These are phyloP conservation scores for Globisporangium alternatum DNA, from an alignment of 352 stramenopile genomes.

Conservation along the genomic window DNA sequence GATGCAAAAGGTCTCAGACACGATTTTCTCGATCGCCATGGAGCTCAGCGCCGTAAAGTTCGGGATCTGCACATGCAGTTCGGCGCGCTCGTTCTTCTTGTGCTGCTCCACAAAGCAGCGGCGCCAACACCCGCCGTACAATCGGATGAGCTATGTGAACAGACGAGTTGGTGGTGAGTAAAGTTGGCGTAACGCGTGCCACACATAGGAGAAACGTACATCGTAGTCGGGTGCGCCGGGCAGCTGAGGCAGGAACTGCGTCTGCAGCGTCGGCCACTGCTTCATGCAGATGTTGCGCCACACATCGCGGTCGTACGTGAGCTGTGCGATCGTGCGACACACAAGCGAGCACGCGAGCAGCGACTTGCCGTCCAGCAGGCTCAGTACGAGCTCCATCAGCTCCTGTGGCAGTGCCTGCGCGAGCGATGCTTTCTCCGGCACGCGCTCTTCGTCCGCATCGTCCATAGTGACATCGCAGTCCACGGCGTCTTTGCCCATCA, in stretches of 20 bases:
- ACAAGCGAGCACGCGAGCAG: slow-evolving; percentile 45
- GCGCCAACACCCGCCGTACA: slow-evolving; percentile 75
- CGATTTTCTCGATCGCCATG: slow-evolving; percentile 56
- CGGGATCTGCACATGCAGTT: slow-evolving; percentile 53
- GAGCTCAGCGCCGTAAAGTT: slow-evolving; percentile 42
- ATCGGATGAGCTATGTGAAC: slow-evolving; percentile 41
- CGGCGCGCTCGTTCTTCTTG: slow-evolving; percentile 37
- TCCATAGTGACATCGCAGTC: slow-evolving; percentile 22
- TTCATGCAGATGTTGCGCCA: slow-evolving; percentile 67
- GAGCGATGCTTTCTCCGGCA: slow-evolving; percentile 18
- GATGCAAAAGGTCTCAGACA: slow-evolving; percentile 73
- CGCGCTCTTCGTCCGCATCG: not conserved
- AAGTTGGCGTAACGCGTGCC: not conserved
- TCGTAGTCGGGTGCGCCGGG: slow-evolving; percentile 76
- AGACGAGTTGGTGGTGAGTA: not conserved
- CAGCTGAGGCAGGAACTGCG: slow-evolving; percentile 60
- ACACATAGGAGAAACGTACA: slow-evolving; percentile 28
- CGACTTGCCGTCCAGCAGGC: slow-evolving; percentile 52
- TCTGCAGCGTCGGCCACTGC: slow-evolving; percentile 53
- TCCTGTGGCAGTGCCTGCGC: slow-evolving; percentile 53
- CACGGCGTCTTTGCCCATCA: slow-evolving; percentile 5
- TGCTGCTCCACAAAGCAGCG: slow-evolving; percentile 63
- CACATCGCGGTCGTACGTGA: slow-evolving; percentile 55
- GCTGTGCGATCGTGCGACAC: slow-evolving; percentile 38
- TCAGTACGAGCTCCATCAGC: slow-evolving; percentile 42